Evolutionary conservation across 1,284 basidiomycete species (phyloP).

Genomic region (Puccinia novopanici): DNA sequence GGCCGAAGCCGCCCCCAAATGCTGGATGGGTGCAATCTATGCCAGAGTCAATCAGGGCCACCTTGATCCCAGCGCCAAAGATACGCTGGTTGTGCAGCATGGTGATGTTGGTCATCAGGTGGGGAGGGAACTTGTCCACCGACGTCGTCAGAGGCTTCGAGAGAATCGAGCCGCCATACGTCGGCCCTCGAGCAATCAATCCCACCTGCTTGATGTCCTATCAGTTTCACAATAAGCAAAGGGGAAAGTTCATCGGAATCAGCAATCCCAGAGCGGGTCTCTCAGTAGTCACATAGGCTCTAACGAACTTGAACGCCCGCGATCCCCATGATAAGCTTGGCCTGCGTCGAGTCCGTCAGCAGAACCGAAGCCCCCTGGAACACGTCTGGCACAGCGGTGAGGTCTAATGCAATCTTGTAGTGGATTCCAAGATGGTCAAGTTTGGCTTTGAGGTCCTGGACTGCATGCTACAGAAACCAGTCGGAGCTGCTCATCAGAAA

Average conservation of each 20-base stretch:
- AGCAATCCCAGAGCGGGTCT: not conserved
- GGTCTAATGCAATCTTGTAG: not conserved
- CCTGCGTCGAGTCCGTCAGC: not conserved
- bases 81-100: slow-evolving; percentile 57
- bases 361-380: slow-evolving; percentile 1
- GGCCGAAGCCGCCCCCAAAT: slow-evolving; percentile 69
- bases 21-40: slow-evolving; percentile 68
- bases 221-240: not conserved
- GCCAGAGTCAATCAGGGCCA: slow-evolving; percentile 58
- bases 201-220: slow-evolving; percentile 12
- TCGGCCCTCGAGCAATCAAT: not conserved
- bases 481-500: not conserved
- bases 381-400: not conserved
- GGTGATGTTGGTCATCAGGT: slow-evolving; percentile 65
- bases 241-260: not conserved
- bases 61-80: slow-evolving; percentile 35
- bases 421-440: not conserved
- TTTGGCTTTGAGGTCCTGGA: not conserved
- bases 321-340: not conserved
- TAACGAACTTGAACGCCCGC: not conserved
- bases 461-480: not conserved
- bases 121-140: slow-evolving; percentile 56
- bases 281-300: not conserved
- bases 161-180: not conserved
- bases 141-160: slow-evolving; percentile 10